Percentiles rank a stretch among this genome's conserved stretches.
These are phyloP conservation scores for Penicillium odoratum DNA, from an alignment of 495 filamentous ascomycete genomes.

Conservation along the genomic window DNA sequence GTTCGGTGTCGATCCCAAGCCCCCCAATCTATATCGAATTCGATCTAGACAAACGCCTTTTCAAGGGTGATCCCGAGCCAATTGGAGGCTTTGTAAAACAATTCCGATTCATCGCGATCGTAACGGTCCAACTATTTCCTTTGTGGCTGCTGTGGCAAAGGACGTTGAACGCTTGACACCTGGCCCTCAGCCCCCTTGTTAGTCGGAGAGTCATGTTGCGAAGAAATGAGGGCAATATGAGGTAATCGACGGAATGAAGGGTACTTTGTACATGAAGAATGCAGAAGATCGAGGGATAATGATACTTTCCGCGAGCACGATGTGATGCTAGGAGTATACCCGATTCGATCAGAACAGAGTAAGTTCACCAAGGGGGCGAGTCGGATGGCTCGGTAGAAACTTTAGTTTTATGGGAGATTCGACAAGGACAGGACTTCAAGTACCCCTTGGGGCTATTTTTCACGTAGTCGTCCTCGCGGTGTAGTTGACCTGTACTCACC, in stretches of 20 bases:
- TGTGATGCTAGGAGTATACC: conserved; percentile 4
- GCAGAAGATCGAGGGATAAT: conserved; percentile 2
- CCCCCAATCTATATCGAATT: neutral
- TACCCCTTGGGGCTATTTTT: neutral
- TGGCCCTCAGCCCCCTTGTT: conserved; percentile 7
- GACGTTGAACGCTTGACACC: neutral
- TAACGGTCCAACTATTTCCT: neutral
- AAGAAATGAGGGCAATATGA: conserved; percentile 9
- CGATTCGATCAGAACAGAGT: conserved; percentile 5
- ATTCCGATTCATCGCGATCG: conserved; percentile 9
- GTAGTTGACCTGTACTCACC: conserved; percentile 27
- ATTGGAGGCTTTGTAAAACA: neutral
- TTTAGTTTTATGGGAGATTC: neutral
- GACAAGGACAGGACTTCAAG: neutral
- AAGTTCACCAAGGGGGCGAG: conserved; percentile 2
- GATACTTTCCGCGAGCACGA: conserved; percentile 1
- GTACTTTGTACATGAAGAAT: conserved; percentile 11
- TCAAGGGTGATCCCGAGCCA: neutral
- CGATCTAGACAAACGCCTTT: neutral
- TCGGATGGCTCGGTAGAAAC: conserved; percentile 1
- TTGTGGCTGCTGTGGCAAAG: neutral
- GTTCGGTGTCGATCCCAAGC: conserved; percentile 28
- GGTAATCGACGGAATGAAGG: conserved; percentile 16
- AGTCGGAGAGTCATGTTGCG: neutral
- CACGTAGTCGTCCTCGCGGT: neutral